Conservation (phyloP, 148 eudicot species). For the Suaeda aralocaspica region DNA sequence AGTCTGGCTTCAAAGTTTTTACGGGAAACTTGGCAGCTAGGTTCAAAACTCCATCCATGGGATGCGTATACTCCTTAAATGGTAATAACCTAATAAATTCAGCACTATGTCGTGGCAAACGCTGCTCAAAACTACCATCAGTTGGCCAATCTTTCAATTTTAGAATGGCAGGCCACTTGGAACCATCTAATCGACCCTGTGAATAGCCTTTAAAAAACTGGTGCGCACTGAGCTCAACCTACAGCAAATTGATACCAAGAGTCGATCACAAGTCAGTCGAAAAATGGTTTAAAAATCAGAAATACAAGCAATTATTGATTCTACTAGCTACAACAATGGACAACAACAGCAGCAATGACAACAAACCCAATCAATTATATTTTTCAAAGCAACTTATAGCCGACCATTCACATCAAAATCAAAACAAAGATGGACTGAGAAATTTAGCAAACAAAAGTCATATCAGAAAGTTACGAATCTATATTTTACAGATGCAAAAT, state of each 20-base stretch:
- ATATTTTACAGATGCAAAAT: too few species aligned
- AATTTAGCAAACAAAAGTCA: too few species aligned
- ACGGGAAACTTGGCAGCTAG: slow-evolving; percentile 50
- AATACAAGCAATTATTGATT: not conserved
- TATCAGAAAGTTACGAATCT: too few species aligned
- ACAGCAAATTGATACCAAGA: slow-evolving; percentile 1
- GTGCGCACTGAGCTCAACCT: slow-evolving; percentile 53
- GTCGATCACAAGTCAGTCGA: slow-evolving; percentile 1
- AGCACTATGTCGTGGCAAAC: slow-evolving; percentile 60
- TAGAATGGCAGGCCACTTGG: slow-evolving; percentile 46
- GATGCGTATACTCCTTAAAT: slow-evolving; percentile 69
- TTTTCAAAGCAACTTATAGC: not conserved
- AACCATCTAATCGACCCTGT: slow-evolving; percentile 24
- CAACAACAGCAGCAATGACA: not conserved
- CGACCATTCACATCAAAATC: too few species aligned
- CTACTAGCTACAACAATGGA: not conserved
- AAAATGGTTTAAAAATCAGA: not conserved
- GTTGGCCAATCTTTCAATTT: slow-evolving; percentile 85
- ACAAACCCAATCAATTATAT: not conserved
- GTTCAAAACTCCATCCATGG: slow-evolving; percentile 50
- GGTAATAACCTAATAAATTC: slow-evolving; percentile 69
- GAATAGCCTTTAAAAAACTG: slow-evolving; percentile 52
- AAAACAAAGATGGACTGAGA: too few species aligned
- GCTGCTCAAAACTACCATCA: slow-evolving; percentile 48
- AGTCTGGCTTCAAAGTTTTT: slow-evolving; percentile 47